Conservation (phyloP, 129 eudicot genomes). For the Glebionis coronaria region DNA sequence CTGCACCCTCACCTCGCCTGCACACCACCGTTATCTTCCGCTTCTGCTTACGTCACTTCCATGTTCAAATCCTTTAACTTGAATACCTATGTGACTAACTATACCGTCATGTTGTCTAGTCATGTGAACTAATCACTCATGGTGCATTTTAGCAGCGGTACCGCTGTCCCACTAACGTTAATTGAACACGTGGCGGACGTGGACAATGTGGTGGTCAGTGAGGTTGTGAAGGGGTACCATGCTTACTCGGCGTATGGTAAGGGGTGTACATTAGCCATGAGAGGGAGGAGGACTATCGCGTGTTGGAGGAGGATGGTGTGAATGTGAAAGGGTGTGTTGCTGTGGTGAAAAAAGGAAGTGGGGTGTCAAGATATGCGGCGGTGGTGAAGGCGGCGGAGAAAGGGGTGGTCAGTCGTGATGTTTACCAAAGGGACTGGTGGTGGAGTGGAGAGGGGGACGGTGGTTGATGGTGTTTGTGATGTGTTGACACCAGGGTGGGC, state of each 20-base stretch:
- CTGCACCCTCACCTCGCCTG: slow-evolving; percentile 94
- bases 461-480: slow-evolving; percentile 81
- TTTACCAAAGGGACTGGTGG: slow-evolving; percentile 39
- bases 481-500: too few species aligned
- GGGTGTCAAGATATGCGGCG: slow-evolving; percentile 63
- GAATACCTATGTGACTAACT: slow-evolving; percentile 43
- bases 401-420: slow-evolving; percentile 74
- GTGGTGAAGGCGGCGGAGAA: slow-evolving; percentile 61
- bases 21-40: slow-evolving; percentile 46
- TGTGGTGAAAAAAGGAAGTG: slow-evolving; percentile 57
- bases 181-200: slow-evolving; percentile 27
- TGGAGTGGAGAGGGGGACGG: slow-evolving; percentile 95
- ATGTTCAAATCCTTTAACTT: slow-evolving; percentile 49
- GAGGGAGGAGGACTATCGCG: slow-evolving; percentile 55
- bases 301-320: slow-evolving; percentile 49
- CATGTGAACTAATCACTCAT: slow-evolving; percentile 56
- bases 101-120: slow-evolving; percentile 60
- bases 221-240: slow-evolving; percentile 62
- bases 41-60: slow-evolving; percentile 51
- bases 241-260: slow-evolving; percentile 87
- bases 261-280: slow-evolving; percentile 67
- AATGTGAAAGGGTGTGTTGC: slow-evolving; percentile 63
- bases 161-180: slow-evolving; percentile 23
- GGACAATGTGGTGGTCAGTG: background rate
- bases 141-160: slow-evolving; percentile 37